Evolutionary conservation across 2,329 filamentous ascomycete species (phyloP), one percentile per base, ranked within the genome.

Genomic region (Arthrobotrys iridis): DNA sequence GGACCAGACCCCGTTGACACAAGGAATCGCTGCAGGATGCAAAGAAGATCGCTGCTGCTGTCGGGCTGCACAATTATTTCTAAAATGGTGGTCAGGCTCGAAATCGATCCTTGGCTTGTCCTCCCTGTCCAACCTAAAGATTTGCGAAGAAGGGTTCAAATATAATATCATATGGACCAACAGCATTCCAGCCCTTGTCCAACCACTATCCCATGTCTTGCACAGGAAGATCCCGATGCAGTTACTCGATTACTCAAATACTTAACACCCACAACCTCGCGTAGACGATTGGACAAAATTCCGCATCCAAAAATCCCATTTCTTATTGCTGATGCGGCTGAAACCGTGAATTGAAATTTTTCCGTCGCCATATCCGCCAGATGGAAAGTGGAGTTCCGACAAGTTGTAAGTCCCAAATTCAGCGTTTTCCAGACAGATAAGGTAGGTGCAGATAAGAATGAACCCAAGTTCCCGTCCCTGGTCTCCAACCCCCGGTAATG

Each of bases 391-490:
- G 13, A 40, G 35, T 40, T 40, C 35, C 35, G 35, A 40, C 35
- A 18, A 50, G 18, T 11, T n/a, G 3, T 10, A 4, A n/a, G 18
- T 37, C 24, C 40, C 18, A 28, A 18, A 15, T 62, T 35, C 11
- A 37, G 40, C 20, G 35, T 62, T 40, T 46, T 24, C 58, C 33
- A 13, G 10, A 52, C 65, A 62, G 65, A 70, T 70, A 70, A 70
- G 55, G 65, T 52, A 70, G 57, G 65, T 70, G 65, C 55, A 60
- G 65, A 70, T 70, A 70, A 62, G 65, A 26, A 62, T 55, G 50
- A 24, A 11, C 30, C n/a, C 50, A 55, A 55, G 50, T 55, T 55
- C 18, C 50, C 50, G 50, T 55, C 50, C 50, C 50, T 55, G 18
- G 50, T 37, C 20, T 22, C 33, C 52, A 35, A 45, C 41, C 58